Base-by-base conservation (phyloP, 495 filamentous ascomycete species). In the Amphirosellinia nigrospora region DNA sequence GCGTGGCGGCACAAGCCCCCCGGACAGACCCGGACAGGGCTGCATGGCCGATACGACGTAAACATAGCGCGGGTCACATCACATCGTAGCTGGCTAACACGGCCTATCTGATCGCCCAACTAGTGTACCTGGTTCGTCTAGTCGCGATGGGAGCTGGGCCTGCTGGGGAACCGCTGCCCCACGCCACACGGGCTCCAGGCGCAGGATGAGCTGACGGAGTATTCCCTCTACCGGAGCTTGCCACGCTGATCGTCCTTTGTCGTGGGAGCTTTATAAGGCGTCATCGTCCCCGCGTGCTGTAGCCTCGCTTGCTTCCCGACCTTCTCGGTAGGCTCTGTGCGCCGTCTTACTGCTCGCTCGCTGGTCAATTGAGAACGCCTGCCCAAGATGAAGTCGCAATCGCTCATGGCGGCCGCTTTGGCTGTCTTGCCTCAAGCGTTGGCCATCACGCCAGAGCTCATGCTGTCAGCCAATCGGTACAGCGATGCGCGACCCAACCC, bases 381-480 rank as follows among this genome's bases (percentile, higher is more conserved):
- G 43, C 23, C 36, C 45, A 78, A 73, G 60, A 78, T 78, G 76
- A 78, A 71, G 73, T 71, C 70, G 45, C 76, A 73, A 74, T 73
- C 66, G 19, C 70, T 62, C 64, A 64, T 69, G 62, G 68, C 64
- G 56, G 74, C 72, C 48, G 72, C 69, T 58, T 48, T 78, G 59
- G 76, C 76, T 66, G 19, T 71, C 50, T 52, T 78, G 74, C 76
- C 76, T 50, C 64, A 61, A 19, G 74, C 66, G 32, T 52, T 78
- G 52, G 76, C 74, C 43, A 78, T 78, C 62, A 78, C 76, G 36
- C 72, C 74, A 21, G 74, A 78, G 72, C 48, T 52, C 36, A 78
- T 78, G 76, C 72, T 78, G 28, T 65, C 74, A 2, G 76, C 76
- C 34, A 78, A 78, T 38, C 76, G 76, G 53, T 78, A 78, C 65